Conservation (phyloP, 495 filamentous ascomycete genomes). For the Trichoderma erinaceum region DNA sequence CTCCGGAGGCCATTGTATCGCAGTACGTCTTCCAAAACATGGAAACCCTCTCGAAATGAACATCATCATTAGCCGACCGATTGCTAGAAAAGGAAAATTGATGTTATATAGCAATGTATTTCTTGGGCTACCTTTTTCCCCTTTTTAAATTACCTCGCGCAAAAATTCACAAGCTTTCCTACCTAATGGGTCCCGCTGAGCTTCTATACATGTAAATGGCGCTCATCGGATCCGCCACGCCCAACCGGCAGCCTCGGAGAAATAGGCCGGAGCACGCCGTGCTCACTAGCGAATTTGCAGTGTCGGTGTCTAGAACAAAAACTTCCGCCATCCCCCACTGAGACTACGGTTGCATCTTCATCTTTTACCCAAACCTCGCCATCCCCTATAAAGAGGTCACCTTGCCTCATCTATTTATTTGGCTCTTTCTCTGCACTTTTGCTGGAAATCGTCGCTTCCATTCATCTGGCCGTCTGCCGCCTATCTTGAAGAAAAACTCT, state of each 20-base stretch:
- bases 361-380: neutral
- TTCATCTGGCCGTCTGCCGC: neutral
- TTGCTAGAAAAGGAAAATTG: too few relatives aligned
- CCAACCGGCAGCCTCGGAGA: constrained; percentile 12
- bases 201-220: neutral
- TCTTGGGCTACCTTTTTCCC: too few relatives aligned
- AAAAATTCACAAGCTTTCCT: neutral
- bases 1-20: neutral
- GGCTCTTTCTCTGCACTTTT: neutral
- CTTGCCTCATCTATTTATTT: neutral
- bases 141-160: too few relatives aligned
- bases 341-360: neutral
- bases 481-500: neutral
- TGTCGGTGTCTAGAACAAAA: constrained; percentile 1
- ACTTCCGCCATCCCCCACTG: neutral
- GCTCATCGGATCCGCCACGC: neutral
- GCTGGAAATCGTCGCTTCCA: neutral
- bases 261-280: constrained; percentile 7
- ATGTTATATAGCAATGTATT: too few relatives aligned
- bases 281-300: neutral
- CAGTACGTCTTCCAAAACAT: neutral
- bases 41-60: too few relatives aligned
- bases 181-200: neutral
- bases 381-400: neutral
- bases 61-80: too few relatives aligned